Conservation (phyloP, 2,329 filamentous ascomycete species). For the Epichloe typhina region DNA sequence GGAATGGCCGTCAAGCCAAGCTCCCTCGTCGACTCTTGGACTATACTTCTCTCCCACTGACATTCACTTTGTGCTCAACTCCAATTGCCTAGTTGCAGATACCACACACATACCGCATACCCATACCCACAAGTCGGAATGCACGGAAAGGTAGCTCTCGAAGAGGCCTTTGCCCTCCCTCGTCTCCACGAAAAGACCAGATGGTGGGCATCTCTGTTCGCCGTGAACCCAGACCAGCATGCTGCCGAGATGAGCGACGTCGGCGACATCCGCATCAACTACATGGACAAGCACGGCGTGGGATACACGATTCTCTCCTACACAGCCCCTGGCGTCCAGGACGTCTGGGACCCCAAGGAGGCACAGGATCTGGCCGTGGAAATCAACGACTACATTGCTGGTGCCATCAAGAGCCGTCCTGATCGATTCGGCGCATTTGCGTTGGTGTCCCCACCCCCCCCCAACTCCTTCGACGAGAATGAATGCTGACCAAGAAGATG, state of each 20-base stretch:
- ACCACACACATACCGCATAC: too few relatives aligned
- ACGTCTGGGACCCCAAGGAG: constrained; percentile 26
- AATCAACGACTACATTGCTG: constrained; percentile 28
- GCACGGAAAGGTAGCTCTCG: constrained; percentile 47
- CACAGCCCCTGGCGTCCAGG: constrained; percentile 35
- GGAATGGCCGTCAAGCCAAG: too few relatives aligned
- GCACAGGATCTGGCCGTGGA: constrained; percentile 29
- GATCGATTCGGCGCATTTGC: constrained; percentile 35
- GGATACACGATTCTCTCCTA: constrained; percentile 35
- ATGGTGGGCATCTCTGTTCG: constrained; percentile 50
- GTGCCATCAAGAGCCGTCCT: constrained; percentile 22
- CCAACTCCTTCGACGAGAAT: neutral
- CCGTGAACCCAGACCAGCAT: constrained; percentile 45
- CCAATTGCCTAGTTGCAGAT: too few relatives aligned
- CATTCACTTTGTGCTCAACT: too few relatives aligned
- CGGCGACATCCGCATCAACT: constrained; percentile 26
- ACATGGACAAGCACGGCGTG: constrained; percentile 33
- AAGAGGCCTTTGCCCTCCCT: constrained; percentile 49
- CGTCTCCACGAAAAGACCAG: constrained; percentile 42
- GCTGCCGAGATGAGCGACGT: constrained; percentile 37
- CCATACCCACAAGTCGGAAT: constrained; percentile 19
- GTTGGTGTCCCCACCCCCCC: constrained; percentile 12
- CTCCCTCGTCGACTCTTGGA: too few relatives aligned
- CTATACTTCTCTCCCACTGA: too few relatives aligned
- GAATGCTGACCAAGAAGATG: neutral